Evolutionary conservation across 495 filamentous ascomycete species (phyloP).

Genomic region (Chaetomium tenue): DNA sequence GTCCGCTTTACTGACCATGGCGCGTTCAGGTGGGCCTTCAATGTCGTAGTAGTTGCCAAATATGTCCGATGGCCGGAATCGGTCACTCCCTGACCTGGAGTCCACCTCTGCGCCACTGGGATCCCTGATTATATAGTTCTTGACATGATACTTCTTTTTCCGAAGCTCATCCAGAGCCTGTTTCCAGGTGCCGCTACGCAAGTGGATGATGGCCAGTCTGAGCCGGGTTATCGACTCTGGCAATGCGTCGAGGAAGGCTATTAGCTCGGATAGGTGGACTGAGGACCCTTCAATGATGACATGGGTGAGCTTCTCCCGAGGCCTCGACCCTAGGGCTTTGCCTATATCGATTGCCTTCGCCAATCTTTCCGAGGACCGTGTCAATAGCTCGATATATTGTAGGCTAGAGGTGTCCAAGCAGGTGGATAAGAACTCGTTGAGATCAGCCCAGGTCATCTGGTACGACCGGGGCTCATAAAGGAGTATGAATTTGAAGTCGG

Average conservation of each 20-base stretch:
- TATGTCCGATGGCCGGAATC: too few species aligned
- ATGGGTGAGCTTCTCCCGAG: not conserved
- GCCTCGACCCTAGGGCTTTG: conserved; percentile 1
- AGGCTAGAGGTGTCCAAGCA: conserved; percentile 18
- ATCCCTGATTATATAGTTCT: not conserved
- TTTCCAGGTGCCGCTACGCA: conserved; percentile 14
- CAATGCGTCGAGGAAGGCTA: conserved; percentile 1
- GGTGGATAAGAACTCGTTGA: conserved; percentile 13
- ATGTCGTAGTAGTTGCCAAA: too few species aligned
- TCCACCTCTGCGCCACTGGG: conserved; percentile 12
- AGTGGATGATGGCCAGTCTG: not conserved
- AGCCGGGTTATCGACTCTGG: conserved; percentile 1
- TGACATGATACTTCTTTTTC: not conserved
- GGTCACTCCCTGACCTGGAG: conserved; percentile 4
- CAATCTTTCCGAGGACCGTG: not conserved
- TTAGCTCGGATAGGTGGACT: conserved; percentile 8
- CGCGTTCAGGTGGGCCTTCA: too few species aligned
- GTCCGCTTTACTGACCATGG: not conserved
- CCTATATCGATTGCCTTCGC: not conserved
- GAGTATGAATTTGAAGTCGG: not conserved
- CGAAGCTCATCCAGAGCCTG: conserved; percentile 17
- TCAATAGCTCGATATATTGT: not conserved
- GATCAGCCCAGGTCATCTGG: not conserved
- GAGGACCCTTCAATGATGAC: not conserved
- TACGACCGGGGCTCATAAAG: not conserved